Percentiles rank a stretch among this genome's conserved stretches.
Evolutionary conservation across 257 asterid genomes (phyloP).

Genomic region (Solanum piurae): DNA sequence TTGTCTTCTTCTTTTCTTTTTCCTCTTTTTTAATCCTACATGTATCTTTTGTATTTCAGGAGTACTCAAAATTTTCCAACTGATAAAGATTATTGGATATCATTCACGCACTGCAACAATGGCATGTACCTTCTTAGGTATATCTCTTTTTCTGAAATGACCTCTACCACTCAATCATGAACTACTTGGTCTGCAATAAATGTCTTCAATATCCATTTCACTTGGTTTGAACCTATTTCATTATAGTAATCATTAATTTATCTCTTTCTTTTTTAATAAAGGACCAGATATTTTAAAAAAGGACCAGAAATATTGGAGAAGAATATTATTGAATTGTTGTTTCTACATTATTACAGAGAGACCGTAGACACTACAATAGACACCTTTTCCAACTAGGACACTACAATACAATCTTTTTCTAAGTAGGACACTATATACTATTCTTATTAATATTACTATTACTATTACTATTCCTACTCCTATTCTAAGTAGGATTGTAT

Average conservation of each 20-base stretch:
- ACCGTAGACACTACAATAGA: too few species aligned
- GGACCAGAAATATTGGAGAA: too few species aligned
- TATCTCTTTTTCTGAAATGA: neutral
- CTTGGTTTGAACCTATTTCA: neutral
- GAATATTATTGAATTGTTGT: too few species aligned
- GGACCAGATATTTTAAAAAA: neutral
- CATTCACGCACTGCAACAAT: neutral
- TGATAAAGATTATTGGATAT: neutral
- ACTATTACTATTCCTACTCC: too few species aligned
- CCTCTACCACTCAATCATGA: neutral
- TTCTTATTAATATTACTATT: too few species aligned
- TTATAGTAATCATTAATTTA: neutral
- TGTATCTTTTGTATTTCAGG: neutral
- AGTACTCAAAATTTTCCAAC: neutral
- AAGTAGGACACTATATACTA: too few species aligned
- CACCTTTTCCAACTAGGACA: too few species aligned
- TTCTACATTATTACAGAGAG: too few species aligned
- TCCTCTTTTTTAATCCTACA: neutral
- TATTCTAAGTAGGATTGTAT: too few species aligned
- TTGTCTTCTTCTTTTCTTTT: neutral
- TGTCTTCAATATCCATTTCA: neutral
- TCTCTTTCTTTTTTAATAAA: neutral
- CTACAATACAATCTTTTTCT: too few species aligned
- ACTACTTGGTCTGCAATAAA: neutral
- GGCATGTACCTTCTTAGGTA: neutral